A percentile compares a stretch with the other conserved stretches of the same genome.
Conservation (phyloP, 2,329 filamentous ascomycete species). For the Neonectria faginata region DNA sequence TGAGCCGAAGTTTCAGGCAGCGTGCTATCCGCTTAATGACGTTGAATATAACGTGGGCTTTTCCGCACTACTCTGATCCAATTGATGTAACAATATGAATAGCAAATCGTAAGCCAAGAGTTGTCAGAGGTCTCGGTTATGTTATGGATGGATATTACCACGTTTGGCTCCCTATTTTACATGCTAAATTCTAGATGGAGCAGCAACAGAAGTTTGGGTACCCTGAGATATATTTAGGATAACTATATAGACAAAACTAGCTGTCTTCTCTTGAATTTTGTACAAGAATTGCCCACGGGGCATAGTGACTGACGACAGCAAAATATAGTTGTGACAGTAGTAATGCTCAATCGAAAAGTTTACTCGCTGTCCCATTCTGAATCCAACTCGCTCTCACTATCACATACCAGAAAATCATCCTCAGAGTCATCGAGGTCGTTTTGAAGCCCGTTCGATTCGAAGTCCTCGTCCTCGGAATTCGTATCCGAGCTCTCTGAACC, state of each 20-base stretch:
- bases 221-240: neutral
- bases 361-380: conserved; percentile 4
- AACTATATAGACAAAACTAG: neutral
- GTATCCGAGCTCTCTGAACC: neutral
- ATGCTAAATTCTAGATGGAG: no score
- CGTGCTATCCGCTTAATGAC: conserved; percentile 37
- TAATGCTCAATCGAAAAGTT: neutral
- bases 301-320: neutral
- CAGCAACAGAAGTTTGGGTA: no score
- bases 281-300: neutral
- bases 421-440: neutral
- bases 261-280: neutral
- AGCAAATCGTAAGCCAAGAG: neutral
- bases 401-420: conserved; percentile 1
- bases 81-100: neutral
- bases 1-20: conserved; percentile 31
- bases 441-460: neutral
- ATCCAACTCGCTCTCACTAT: neutral
- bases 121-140: neutral
- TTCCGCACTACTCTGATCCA: neutral
- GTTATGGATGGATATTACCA: neutral
- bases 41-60: conserved; percentile 42
- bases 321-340: neutral
- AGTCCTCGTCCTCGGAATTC: neutral
- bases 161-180: neutral